Conservation (phyloP, 805 yeast species). For the Jamesozyma rosinii region DNA sequence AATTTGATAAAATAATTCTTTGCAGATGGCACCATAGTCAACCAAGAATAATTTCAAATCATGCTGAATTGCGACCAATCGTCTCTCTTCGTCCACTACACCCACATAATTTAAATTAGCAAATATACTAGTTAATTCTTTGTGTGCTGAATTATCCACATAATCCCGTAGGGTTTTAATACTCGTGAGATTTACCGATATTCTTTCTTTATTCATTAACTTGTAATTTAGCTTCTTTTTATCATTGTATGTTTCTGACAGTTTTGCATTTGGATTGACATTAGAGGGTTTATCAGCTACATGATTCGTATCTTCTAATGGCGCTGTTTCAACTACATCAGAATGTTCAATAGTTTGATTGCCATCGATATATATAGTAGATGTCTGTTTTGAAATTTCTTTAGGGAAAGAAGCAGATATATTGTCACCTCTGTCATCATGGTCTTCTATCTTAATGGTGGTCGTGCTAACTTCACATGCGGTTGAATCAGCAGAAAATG, state of each 20-base stretch:
- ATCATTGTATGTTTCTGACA: neutral
- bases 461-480: neutral
- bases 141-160: conserved; percentile 39
- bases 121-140: conserved; percentile 57
- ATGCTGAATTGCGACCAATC: conserved; percentile 77
- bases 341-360: neutral
- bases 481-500: neutral
- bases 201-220: conserved; percentile 24
- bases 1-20: conserved; percentile 71
- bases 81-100: conserved; percentile 56
- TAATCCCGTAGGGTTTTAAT: conserved; percentile 46
- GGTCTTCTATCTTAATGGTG: neutral
- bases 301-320: neutral
- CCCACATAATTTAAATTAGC: conserved; percentile 72
- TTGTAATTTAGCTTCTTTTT: conserved; percentile 8
- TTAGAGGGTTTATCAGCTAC: neutral
- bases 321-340: neutral
- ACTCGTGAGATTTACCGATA: conserved; percentile 46
- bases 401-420: neutral
- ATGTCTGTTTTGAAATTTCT: neutral
- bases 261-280: neutral
- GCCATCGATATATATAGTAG: neutral
- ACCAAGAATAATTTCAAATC: conserved; percentile 69
- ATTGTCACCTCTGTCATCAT: neutral
- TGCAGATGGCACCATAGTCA: conserved; percentile 64